Evolutionary conservation across 331 rosid species (phyloP).

Genomic region (Cydonia oblonga): DNA sequence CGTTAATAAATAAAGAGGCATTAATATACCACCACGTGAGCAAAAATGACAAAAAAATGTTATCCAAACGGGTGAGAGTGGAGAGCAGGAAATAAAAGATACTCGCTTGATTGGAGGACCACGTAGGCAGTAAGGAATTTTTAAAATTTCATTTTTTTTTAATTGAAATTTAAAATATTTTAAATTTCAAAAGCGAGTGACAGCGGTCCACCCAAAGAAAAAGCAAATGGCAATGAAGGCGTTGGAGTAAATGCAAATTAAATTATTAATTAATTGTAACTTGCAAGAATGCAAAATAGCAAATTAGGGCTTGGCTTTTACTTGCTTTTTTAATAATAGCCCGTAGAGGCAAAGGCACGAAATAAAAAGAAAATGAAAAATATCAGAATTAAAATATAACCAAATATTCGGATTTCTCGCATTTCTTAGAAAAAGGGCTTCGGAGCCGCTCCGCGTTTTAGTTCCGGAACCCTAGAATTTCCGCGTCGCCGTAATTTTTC

Average conservation of each 20-base stretch:
- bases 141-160: no score
- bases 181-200: neutral
- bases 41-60: neutral
- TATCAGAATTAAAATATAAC: constrained; percentile 6
- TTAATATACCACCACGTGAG: no score
- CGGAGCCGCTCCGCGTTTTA: constrained; percentile 18
- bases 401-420: constrained; percentile 18
- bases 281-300: neutral
- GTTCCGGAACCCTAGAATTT: constrained; percentile 31
- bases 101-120: neutral
- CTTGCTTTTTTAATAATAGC: neutral
- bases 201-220: neutral
- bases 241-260: constrained; percentile 8
- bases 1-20: no score
- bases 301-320: constrained; percentile 4
- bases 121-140: neutral
- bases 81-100: neutral
- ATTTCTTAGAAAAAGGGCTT: constrained; percentile 20
- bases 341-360: constrained; percentile 6
- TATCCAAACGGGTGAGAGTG: neutral
- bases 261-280: neutral
- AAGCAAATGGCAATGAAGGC: neutral
- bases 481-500: constrained; percentile 21
- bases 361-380: neutral
- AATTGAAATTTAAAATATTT: no score